A percentile compares a stretch with the other conserved stretches of the same genome.
phyloP scores from a whole-genome alignment of 352 stramenopile genomes.

The Ochromonadaceae sp. region DNA sequence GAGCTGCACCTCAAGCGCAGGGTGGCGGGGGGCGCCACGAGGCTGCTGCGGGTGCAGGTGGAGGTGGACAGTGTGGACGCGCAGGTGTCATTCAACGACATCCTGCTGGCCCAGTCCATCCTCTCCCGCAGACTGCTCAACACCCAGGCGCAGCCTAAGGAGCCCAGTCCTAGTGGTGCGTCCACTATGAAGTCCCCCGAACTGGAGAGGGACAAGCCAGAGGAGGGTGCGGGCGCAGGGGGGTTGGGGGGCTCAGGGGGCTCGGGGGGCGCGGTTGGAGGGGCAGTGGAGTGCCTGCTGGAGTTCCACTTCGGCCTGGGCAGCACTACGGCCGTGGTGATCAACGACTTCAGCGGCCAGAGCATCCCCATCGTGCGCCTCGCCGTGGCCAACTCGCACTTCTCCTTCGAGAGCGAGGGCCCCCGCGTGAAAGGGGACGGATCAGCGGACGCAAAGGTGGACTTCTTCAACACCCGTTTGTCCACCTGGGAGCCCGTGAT shows the following conservation, averaged over 20 bases:
- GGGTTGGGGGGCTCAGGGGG: too few species aligned
- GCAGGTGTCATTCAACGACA: constrained; percentile 1
- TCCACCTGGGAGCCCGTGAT: constrained; percentile 8
- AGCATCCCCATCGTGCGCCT: neutral
- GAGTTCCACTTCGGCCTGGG: neutral
- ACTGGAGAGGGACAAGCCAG: too few species aligned
- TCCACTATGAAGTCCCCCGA: too few species aligned
- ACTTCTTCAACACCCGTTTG: neutral
- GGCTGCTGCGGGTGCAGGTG: neutral
- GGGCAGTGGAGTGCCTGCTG: neutral
- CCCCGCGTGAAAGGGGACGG: neutral
- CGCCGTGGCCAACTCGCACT: neutral
- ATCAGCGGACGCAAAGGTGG: neutral
- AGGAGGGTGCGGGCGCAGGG: too few species aligned
- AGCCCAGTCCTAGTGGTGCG: too few species aligned
- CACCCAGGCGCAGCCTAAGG: too few species aligned
- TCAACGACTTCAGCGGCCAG: neutral
- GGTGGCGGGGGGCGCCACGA: neutral
- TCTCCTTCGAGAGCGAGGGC: neutral
- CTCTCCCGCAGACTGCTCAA: neutral
- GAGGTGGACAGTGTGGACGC: neutral
- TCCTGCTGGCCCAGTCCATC: neutral
- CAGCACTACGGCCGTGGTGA: neutral
- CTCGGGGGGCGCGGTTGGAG: too few species aligned
- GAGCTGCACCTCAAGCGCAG: neutral